Base-by-base conservation (phyloP, 805 yeast species). In the Candida pseudofarinosa region DNA sequence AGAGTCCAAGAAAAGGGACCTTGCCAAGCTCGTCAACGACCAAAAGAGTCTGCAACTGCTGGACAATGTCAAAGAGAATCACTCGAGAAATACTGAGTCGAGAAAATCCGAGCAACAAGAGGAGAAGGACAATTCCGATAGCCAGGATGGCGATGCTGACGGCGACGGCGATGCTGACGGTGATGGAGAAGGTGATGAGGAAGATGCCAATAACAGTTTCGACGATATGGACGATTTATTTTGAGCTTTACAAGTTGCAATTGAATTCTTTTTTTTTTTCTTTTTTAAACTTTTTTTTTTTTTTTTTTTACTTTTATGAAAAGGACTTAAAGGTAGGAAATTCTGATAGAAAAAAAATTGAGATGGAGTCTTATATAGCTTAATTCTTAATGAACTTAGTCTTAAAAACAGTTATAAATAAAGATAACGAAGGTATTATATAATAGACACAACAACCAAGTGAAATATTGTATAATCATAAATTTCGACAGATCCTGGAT, bases 1-100 rank as follows among this genome's bases (percentile, higher is more conserved):
- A 46, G 96, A 88, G 42, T 74, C 81, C 56, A 93, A 91, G 69
- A 77, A 76, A 63, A 72, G 82, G 46, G 88, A 84, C 54, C 68
- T 89, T 53, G 55, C 57, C 33, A 62, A 55, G 45, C 44, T 59
- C 18, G 39, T 51, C 4, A 66, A 56, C 33, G 65, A 63, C 40
- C 60, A 55, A 42, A 15, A 13, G 17, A 32, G 14, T 8, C 34
- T 13, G 14, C n/a, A n/a, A n/a, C 17, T 15, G 14, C 7, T 14
- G 7, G 17, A 15, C 13, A 32, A 32, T 32, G 15, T 14, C 55
- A 51, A 37, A 59, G 54, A 33, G 45, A 55, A 4, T 62, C 57
- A 30, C 54, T 48, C 52, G 54, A 38, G 50, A 47, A 15, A 13
- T 32, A 14, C 36, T 46, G 59, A 38, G 49, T 59, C 48, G 35